Conservation (phyloP, 306 rosid genomes). For the Fragaria nilgerrensis region DNA sequence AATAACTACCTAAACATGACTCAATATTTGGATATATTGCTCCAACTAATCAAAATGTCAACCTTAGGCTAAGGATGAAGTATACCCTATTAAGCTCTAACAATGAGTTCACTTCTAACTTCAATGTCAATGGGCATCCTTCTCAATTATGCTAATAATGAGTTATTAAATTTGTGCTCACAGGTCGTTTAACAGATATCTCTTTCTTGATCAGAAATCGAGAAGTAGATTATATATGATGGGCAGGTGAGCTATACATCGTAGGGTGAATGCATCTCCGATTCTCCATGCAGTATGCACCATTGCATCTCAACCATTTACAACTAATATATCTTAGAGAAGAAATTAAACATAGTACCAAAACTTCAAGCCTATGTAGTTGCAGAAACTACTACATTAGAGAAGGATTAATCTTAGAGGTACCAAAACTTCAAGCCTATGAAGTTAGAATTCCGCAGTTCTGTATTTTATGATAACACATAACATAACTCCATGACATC, state of each 20-base stretch:
- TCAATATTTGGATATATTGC: neutral
- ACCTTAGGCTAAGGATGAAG: neutral
- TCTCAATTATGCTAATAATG: neutral
- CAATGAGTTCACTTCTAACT: neutral
- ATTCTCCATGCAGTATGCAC: neutral
- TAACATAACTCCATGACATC: neutral
- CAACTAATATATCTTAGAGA: neutral
- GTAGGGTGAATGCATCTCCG: neutral
- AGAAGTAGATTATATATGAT: neutral
- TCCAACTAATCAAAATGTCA: neutral
- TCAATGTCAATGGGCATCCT: neutral
- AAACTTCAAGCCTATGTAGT: neutral
- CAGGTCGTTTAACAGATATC: neutral
- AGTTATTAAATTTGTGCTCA: neutral
- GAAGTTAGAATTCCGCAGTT: neutral
- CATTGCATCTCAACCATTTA: neutral
- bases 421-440: no score
- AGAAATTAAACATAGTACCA: no score
- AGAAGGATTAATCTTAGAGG: no score
- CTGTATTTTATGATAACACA: neutral
- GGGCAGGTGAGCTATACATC: neutral
- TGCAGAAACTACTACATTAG: no score
- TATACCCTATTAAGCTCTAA: neutral
- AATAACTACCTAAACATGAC: neutral
- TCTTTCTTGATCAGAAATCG: neutral